Conservation (phyloP, 2,329 filamentous ascomycete species). For the Thermothelomyces thermophilus region DNA sequence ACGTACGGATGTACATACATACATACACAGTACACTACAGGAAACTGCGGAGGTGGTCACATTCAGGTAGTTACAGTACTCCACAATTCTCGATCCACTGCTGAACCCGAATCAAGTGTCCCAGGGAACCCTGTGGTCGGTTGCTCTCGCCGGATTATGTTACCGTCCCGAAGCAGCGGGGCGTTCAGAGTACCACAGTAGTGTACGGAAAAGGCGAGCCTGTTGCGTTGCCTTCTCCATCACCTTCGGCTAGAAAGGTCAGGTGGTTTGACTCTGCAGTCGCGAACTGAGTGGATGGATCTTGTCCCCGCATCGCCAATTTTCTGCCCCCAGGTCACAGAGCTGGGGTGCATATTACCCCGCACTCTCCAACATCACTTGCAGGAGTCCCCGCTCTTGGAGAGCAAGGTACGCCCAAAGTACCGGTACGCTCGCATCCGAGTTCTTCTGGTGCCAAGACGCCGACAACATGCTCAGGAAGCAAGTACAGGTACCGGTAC, state of each 20-base stretch:
- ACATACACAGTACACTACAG: too few relatives aligned
- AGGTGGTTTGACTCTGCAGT: conserved; percentile 14
- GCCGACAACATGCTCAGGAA: too few relatives aligned
- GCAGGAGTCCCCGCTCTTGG: neutral
- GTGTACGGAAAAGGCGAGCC: too few relatives aligned
- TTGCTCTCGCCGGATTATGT: conserved; percentile 1
- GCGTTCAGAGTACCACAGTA: neutral
- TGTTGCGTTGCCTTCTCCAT: conserved; percentile 1
- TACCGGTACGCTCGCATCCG: conserved; percentile 13
- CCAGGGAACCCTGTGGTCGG: neutral
- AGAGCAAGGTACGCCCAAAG: neutral
- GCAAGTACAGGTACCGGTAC: too few relatives aligned
- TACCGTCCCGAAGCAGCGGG: neutral
- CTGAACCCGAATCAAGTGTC: neutral
- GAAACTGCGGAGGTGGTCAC: too few relatives aligned
- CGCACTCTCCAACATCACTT: conserved; percentile 15
- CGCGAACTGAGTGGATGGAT: conserved; percentile 11
- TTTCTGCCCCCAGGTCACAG: conserved; percentile 5
- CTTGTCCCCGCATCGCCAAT: conserved; percentile 16
- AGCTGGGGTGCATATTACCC: conserved; percentile 18
- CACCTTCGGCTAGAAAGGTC: conserved; percentile 14
- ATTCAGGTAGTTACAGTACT: too few relatives aligned
- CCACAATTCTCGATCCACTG: too few relatives aligned
- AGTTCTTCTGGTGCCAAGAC: too few relatives aligned
- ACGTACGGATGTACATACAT: too few relatives aligned